Evolutionary conservation across 2,329 filamentous ascomycete species (phyloP).

Genomic region (Xylaria sp.): DNA sequence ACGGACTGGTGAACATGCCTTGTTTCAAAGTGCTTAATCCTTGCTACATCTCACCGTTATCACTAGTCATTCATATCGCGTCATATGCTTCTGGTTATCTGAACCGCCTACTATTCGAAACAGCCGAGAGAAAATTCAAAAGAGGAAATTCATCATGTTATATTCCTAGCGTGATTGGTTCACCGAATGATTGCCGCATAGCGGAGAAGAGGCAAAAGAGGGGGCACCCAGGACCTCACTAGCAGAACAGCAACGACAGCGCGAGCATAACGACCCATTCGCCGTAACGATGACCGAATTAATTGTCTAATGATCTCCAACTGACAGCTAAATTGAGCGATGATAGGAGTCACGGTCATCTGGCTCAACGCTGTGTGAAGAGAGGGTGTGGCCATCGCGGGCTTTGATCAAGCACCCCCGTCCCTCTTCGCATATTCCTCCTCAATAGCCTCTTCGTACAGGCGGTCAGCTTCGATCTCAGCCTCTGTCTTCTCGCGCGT

Average conservation of each 20-base stretch:
- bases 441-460: slow-evolving; percentile 60
- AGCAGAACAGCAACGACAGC: not conserved
- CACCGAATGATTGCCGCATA: not conserved
- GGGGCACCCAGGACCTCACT: not conserved
- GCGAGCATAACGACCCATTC: not conserved
- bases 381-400: not conserved
- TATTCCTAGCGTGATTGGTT: not conserved
- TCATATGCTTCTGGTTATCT: slow-evolving; percentile 2
- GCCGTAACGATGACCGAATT: not conserved
- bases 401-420: slow-evolving; percentile 49
- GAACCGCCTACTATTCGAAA: too few species aligned
- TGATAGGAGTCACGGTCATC: not conserved
- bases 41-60: slow-evolving; percentile 10
- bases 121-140: not conserved
- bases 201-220: not conserved
- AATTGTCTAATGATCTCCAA: not conserved
- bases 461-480: slow-evolving; percentile 55
- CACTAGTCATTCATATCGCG: slow-evolving; percentile 7
- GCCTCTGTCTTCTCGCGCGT: slow-evolving; percentile 55
- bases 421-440: slow-evolving; percentile 63
- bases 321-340: not conserved
- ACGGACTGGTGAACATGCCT: not conserved
- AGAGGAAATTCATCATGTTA: not conserved
- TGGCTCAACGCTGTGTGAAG: not conserved
- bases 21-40: not conserved